Percentiles rank a stretch among this genome's conserved stretches.
phyloP scores from a whole-genome alignment of 2,329 filamentous ascomycete species.

The Beauveria scarabaeidicola region DNA sequence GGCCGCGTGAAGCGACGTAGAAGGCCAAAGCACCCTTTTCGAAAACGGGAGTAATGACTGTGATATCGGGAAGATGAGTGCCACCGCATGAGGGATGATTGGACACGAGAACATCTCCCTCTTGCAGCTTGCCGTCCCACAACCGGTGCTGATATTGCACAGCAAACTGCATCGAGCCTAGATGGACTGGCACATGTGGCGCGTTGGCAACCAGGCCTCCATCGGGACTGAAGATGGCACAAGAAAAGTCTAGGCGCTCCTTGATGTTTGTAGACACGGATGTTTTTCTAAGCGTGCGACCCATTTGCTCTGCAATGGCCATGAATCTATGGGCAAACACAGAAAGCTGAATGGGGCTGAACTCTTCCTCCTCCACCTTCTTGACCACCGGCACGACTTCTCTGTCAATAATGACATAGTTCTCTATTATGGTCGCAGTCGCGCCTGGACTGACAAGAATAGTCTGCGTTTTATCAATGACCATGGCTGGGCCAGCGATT shows the following conservation, averaged over 20 bases:
- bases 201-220: conserved; percentile 68
- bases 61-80: conserved; percentile 31
- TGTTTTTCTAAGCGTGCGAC: conserved; percentile 69
- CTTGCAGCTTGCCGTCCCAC: conserved; percentile 43
- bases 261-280: conserved; percentile 73
- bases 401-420: conserved; percentile 28
- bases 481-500: conserved; percentile 33
- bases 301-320: conserved; percentile 80
- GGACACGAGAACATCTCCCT: conserved; percentile 29
- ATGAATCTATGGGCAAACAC: conserved; percentile 78
- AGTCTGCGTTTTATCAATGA: conserved; percentile 64
- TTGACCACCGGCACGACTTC: neutral
- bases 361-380: conserved; percentile 14
- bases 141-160: conserved; percentile 61
- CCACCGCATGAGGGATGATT: conserved; percentile 28
- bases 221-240: conserved; percentile 66
- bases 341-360: conserved; percentile 57
- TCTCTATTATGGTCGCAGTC: conserved; percentile 25
- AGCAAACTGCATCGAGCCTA: conserved; percentile 73
- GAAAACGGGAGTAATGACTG: conserved; percentile 28
- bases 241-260: conserved; percentile 73
- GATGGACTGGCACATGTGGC: conserved; percentile 67
- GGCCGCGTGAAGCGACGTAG: conserved; percentile 58
- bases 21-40: conserved; percentile 33
- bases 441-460: conserved; percentile 53